Conservation (phyloP, 176 grass and related monocot species). For the Zoysia japonica region DNA sequence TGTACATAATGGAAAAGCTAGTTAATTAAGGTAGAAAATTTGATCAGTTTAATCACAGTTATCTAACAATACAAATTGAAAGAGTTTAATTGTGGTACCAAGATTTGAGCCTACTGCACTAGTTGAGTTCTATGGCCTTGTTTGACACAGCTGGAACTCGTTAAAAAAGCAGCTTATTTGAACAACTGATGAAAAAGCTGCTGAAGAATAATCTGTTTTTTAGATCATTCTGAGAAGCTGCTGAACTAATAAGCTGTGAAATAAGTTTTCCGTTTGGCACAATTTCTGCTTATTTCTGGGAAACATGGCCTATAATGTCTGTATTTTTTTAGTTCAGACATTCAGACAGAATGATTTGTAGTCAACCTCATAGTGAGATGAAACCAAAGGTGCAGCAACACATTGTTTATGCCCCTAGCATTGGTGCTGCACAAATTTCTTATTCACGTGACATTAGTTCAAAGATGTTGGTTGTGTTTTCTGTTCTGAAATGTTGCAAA, state of each 20-base stretch:
- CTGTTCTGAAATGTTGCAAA: neutral
- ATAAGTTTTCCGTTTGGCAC: too few species aligned
- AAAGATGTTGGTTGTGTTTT: neutral
- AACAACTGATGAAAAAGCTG: too few species aligned
- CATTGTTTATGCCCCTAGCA: neutral
- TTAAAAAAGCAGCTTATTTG: too few species aligned
- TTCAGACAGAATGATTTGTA: constrained; percentile 2
- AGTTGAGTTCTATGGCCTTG: neutral
- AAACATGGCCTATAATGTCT: neutral
- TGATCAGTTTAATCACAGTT: neutral
- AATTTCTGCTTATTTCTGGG: too few species aligned
- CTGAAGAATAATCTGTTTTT: too few species aligned
- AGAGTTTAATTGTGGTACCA: constrained; percentile 5
- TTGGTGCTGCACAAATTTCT: constrained; percentile 6
- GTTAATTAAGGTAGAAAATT: constrained; percentile 3
- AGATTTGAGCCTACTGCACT: neutral
- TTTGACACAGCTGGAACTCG: too few species aligned
- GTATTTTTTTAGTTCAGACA: constrained; percentile 20
- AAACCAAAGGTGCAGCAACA: neutral
- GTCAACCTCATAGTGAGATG: constrained; percentile 2
- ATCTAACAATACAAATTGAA: neutral
- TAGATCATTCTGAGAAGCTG: too few species aligned
- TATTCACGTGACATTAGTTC: constrained; percentile 8
- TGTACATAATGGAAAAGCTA: neutral
- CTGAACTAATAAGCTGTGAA: too few species aligned